A percentile compares a stretch with the other conserved stretches of the same genome.
These are phyloP conservation scores for Aphanomyces astaci DNA, from an alignment of 352 stramenopile genomes.

Conservation along the genomic window DNA sequence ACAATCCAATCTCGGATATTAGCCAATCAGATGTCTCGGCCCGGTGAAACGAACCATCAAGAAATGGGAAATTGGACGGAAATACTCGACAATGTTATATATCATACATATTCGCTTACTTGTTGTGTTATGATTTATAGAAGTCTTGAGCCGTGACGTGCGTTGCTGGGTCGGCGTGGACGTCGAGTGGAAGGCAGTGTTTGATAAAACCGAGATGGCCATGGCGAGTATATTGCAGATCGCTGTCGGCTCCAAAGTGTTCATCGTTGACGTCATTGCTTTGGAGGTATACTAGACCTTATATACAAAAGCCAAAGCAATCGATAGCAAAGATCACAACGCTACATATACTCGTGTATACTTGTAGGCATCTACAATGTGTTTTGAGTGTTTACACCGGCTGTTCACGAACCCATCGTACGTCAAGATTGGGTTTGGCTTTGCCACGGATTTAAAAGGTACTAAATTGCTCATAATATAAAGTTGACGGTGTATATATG, in stretches of 20 bases:
- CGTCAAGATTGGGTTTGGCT: constrained; percentile 21
- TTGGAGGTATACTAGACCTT: background rate
- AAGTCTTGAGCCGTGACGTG: background rate
- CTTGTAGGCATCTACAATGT: background rate
- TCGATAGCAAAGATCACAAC: too few relatives aligned
- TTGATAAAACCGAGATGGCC: constrained; percentile 5
- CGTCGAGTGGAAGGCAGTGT: constrained; percentile 16
- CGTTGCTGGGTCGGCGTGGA: constrained; percentile 8
- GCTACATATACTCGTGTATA: too few relatives aligned
- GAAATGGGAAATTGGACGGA: too few relatives aligned
- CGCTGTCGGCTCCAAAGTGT: background rate
- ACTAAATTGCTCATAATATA: background rate
- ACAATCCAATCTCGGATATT: too few relatives aligned
- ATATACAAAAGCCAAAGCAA: too few relatives aligned
- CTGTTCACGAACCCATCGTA: background rate
- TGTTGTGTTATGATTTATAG: too few relatives aligned
- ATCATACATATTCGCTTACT: too few relatives aligned
- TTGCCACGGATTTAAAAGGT: constrained; percentile 15
- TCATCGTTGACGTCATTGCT: constrained; percentile 16
- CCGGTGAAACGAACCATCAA: too few relatives aligned
- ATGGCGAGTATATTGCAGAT: constrained; percentile 18
- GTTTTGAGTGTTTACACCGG: background rate
- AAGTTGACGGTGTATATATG: too few relatives aligned
- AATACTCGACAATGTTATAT: too few relatives aligned
- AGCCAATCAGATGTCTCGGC: too few relatives aligned